phyloP scores from a whole-genome alignment of 768 basidiomycete genomes.

The Tubosaeta brunneosetosa region DNA sequence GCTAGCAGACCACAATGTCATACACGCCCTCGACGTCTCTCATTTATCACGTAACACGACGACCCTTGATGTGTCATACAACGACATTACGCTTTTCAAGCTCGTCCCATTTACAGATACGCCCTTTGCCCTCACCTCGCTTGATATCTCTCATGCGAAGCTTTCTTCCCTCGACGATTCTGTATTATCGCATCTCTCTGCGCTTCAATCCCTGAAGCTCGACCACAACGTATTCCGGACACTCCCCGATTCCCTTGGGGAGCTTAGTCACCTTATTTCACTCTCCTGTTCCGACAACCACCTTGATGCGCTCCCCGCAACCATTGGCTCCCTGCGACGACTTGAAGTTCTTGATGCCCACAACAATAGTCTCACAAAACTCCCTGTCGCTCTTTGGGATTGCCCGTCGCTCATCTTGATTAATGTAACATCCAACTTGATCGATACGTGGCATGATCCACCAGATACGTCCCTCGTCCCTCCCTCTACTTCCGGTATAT shows the following conservation, averaged over 20 bases:
- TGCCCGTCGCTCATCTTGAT: slow-evolving; percentile 68
- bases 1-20: slow-evolving; percentile 75
- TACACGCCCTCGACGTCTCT: slow-evolving; percentile 76
- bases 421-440: slow-evolving; percentile 86
- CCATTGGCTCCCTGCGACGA: slow-evolving; percentile 70
- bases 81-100: slow-evolving; percentile 80
- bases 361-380: slow-evolving; percentile 78
- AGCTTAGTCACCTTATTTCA: slow-evolving; percentile 61
- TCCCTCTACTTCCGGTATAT: slow-evolving; percentile 18
- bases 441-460: slow-evolving; percentile 69
- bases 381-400: slow-evolving; percentile 79
- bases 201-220: slow-evolving; percentile 66
- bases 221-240: slow-evolving; percentile 84
- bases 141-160: slow-evolving; percentile 87
- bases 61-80: slow-evolving; percentile 71
- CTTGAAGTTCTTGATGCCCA: slow-evolving; percentile 81
- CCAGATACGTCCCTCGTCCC: slow-evolving; percentile 34
- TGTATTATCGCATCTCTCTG: slow-evolving; percentile 65
- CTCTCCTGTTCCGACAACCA: slow-evolving; percentile 92
- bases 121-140: slow-evolving; percentile 59
- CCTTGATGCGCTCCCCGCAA: slow-evolving; percentile 67
- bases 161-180: slow-evolving; percentile 77
- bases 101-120: slow-evolving; percentile 45
- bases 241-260: slow-evolving; percentile 80
- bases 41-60: slow-evolving; percentile 60